Evolutionary conservation across 169 alveolate genomes (phyloP), one percentile per base, ranked within the genome.

Genomic region (Eimeria tenella): DNA sequence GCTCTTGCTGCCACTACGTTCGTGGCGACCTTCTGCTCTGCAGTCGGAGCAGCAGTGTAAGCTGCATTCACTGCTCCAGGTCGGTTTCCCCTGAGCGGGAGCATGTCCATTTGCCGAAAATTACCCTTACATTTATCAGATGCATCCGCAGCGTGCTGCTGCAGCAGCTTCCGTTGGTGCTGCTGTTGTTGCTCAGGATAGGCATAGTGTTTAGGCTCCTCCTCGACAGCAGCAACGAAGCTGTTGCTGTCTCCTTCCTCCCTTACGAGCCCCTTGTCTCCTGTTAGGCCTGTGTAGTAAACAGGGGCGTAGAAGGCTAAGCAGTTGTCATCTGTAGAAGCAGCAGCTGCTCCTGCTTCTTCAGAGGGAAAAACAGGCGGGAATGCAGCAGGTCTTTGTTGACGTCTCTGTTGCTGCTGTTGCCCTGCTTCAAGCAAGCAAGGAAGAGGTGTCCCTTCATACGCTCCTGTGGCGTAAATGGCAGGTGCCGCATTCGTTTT

Each of bases 231-330:
- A 15, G 73, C 89, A 55, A 23, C 73, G 19, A 17, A 9, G 73
- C 89, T 81, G 86, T 42, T 50, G 89, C 89, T 81, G 68, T 56
- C 89, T 52, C 56, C 60, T 8, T 81, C 89, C 15, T 53, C 31
- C 55, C 55, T 68, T 60, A 90, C 89, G 21, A 71, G 74, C n/a
- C 90, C 94, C 42, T 71, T n/a, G 83, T 90, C 94, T 62, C 94
- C 90, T 0, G 90, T 63, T 50, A 90, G 90, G 25, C 94, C 94
- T 17, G 60, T 31, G 62, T 74, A 77, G n/a, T 90, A 90, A 6
- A 90, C 81, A 7, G 94, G 94, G 17, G 94, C 86, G 11, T 53
- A 25, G 25, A 62, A 62, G 52, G 81, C 93, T 1, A 55, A 84
- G 82, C 74, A 70, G 93, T 63, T 50, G 4, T 68, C 86, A 50